Evolutionary conservation across 2,329 filamentous ascomycete species (phyloP).

Genomic region (Microthyrium microscopicum): DNA sequence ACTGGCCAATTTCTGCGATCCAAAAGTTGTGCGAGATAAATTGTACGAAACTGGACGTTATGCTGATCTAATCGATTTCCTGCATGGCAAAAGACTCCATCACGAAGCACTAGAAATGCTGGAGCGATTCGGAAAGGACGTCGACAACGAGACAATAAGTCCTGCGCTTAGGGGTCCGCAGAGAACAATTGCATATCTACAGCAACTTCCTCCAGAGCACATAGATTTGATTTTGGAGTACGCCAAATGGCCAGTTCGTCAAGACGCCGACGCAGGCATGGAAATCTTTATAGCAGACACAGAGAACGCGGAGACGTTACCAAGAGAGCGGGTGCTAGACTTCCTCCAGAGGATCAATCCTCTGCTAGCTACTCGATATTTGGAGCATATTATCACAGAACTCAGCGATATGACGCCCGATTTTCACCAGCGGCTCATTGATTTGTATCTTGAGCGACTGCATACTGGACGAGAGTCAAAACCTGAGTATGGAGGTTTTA

Average conservation of each 20-base stretch:
- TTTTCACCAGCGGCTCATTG: constrained; percentile 70
- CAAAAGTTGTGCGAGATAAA: constrained; percentile 84
- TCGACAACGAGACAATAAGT: constrained; percentile 29
- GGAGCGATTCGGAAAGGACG: constrained; percentile 54
- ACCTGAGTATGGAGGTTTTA: constrained; percentile 13
- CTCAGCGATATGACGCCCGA: constrained; percentile 70
- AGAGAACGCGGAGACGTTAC: constrained; percentile 82
- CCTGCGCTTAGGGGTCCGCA: constrained; percentile 59
- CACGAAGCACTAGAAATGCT: constrained; percentile 71
- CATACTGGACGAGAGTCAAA: no score
- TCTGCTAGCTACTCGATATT: constrained; percentile 59
- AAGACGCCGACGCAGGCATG: constrained; percentile 63
- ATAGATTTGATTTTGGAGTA: constrained; percentile 87
- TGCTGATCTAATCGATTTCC: constrained; percentile 90
- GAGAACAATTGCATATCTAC: constrained; percentile 76
- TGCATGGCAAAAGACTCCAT: constrained; percentile 89
- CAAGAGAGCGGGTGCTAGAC: constrained; percentile 54
- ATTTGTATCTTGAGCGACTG: constrained; percentile 47
- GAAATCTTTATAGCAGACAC: constrained; percentile 87
- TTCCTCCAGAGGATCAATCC: constrained; percentile 57
- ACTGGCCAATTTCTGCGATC: constrained; percentile 93
- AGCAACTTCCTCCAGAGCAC: constrained; percentile 69
- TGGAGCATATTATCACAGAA: constrained; percentile 83
- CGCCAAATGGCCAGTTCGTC: constrained; percentile 68
- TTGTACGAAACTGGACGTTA: constrained; percentile 77